Percentiles rank a stretch among this genome's conserved stretches.
phyloP scores from a whole-genome alignment of 805 yeast genomes.

The Priceomyces fermenticarens region DNA sequence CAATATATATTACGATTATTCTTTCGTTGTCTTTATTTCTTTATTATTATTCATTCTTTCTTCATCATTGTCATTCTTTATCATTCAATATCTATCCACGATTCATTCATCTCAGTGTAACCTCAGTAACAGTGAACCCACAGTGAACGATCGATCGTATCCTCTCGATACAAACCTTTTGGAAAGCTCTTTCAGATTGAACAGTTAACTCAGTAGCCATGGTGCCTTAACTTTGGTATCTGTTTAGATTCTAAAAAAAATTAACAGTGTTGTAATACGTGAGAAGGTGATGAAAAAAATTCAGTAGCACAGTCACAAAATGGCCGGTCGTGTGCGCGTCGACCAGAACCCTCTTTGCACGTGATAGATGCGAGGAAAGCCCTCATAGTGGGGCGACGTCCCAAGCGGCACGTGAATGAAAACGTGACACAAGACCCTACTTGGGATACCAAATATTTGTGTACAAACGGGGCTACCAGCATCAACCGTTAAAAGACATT shows the following conservation, averaged over 20 bases:
- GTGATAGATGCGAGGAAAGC: neutral
- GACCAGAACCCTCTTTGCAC: neutral
- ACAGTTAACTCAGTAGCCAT: slow-evolving; percentile 99
- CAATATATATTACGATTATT: too few relatives aligned
- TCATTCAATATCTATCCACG: too few relatives aligned
- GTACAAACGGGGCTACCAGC: too few relatives aligned
- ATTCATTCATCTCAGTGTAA: too few relatives aligned
- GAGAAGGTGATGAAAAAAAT: slow-evolving; percentile 3
- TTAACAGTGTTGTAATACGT: neutral
- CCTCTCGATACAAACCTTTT: slow-evolving; percentile 75
- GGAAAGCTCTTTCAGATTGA: slow-evolving; percentile 99
- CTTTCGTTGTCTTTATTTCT: too few relatives aligned
- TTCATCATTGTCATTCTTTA: too few relatives aligned
- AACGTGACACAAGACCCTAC: neutral
- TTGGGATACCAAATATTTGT: slow-evolving; percentile 1
- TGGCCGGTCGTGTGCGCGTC: neutral
- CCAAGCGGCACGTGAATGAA: too few relatives aligned
- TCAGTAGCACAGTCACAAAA: slow-evolving; percentile 2
- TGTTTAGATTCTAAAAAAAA: slow-evolving; percentile 1
- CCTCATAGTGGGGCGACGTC: too few relatives aligned
- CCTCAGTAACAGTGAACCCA: too few relatives aligned
- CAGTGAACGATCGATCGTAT: too few relatives aligned
- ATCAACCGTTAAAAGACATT: too few relatives aligned
- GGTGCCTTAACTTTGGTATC: slow-evolving; percentile 29
- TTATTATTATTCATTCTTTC: too few relatives aligned